These are phyloP conservation scores for Fusarium buharicum DNA, from an alignment of 2,329 filamentous ascomycete species.

Conservation along the genomic window DNA sequence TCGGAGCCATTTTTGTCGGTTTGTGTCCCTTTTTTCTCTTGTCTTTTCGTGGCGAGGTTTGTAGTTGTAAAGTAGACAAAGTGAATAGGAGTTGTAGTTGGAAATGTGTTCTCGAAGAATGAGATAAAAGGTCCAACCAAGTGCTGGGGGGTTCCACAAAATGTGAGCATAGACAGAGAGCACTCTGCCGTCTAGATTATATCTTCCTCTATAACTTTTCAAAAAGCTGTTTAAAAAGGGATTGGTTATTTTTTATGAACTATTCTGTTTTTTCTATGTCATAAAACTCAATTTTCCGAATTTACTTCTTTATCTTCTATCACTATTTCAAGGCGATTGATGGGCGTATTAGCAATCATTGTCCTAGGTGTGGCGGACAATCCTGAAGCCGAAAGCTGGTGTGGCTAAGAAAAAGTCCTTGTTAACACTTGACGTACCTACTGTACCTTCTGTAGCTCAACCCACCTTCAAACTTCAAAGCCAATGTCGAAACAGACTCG, in stretches of 20 bases:
- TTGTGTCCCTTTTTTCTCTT: not conserved
- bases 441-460: constrained; percentile 5
- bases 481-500: constrained; percentile 39
- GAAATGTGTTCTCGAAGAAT: constrained; percentile 38
- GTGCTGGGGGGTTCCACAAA: constrained; percentile 35
- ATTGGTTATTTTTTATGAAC: not conserved
- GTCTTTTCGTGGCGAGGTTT: constrained; percentile 6
- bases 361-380: constrained; percentile 37
- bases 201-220: not conserved
- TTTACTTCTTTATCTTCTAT: not conserved
- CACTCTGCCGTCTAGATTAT: not conserved
- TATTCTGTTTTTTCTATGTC: not conserved
- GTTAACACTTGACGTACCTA: constrained; percentile 18
- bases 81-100: constrained; percentile 23
- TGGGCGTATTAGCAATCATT: not conserved
- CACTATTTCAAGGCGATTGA: not conserved
- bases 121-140: constrained; percentile 6
- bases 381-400: constrained; percentile 32
- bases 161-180: constrained; percentile 7
- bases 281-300: not conserved
- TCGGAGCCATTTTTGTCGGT: constrained; percentile 46
- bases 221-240: not conserved
- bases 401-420: constrained; percentile 40
- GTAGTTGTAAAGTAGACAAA: constrained; percentile 8
- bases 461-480: constrained; percentile 27